Evolutionary conservation across 1,284 basidiomycete species (phyloP).

Genomic region (Puccinia hordei): DNA sequence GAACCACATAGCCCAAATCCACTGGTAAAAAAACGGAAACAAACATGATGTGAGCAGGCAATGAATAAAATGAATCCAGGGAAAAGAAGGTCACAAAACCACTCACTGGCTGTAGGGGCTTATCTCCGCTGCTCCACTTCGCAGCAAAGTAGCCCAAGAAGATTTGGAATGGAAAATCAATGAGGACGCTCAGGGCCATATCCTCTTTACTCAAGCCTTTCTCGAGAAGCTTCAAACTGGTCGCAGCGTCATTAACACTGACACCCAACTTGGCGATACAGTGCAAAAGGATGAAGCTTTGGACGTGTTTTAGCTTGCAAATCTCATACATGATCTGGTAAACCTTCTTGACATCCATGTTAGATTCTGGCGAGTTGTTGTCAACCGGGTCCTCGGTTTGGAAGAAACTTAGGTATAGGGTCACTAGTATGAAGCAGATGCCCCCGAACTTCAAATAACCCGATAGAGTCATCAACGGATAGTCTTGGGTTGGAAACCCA

Average conservation of each 20-base stretch:
- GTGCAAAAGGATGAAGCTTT: conserved; percentile 82
- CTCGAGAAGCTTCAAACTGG: conserved; percentile 91
- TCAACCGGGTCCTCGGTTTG: conserved; percentile 69
- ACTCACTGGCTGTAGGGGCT: conserved; percentile 59
- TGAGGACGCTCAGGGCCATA: conserved; percentile 86
- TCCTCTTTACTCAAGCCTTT: conserved; percentile 95
- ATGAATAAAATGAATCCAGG: neutral
- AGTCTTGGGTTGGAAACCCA: conserved; percentile 63
- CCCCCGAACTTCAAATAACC: conserved; percentile 88
- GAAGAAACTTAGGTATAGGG: conserved; percentile 82
- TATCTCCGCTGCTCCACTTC: conserved; percentile 68
- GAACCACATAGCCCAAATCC: conserved; percentile 90
- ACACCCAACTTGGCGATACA: conserved; percentile 93
- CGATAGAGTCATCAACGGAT: conserved; percentile 77
- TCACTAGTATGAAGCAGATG: conserved; percentile 76
- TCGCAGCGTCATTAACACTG: conserved; percentile 90
- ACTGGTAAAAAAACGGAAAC: conserved; percentile 68
- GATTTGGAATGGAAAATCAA: conserved; percentile 98
- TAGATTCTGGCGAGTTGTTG: conserved; percentile 72
- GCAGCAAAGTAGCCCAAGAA: conserved; percentile 94
- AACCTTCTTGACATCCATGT: conserved; percentile 86
- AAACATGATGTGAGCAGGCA: neutral
- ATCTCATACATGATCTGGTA: conserved; percentile 95
- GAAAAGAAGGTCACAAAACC: neutral
- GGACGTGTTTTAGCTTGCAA: conserved; percentile 89